Evolutionary conservation across 2,329 filamentous ascomycete species (phyloP).

Genomic region (Metarhizium robertsii): DNA sequence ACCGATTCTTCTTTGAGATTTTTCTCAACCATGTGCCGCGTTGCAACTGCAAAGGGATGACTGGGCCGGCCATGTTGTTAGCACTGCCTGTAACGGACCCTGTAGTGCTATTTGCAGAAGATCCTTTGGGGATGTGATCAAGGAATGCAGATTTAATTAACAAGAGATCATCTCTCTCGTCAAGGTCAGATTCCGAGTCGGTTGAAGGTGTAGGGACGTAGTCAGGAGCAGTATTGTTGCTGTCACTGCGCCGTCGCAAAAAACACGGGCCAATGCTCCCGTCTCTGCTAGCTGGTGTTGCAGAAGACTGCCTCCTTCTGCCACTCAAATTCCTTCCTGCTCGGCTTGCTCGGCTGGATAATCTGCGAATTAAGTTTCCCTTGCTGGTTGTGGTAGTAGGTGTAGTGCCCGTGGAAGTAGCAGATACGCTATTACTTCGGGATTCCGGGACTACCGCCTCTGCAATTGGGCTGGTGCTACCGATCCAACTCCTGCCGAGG

Average conservation of each 20-base stretch:
- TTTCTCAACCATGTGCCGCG: slow-evolving; percentile 73
- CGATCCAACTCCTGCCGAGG: slow-evolving; percentile 50
- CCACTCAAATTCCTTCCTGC: slow-evolving; percentile 56
- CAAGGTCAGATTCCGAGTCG: slow-evolving; percentile 50
- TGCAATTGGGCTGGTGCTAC: slow-evolving; percentile 47
- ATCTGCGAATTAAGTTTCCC: slow-evolving; percentile 61
- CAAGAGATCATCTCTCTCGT: slow-evolving; percentile 36
- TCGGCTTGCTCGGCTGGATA: slow-evolving; percentile 75
- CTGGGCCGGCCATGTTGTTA: slow-evolving; percentile 50
- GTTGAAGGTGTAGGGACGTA: slow-evolving; percentile 26
- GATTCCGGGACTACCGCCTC: slow-evolving; percentile 23
- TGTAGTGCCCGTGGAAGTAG: slow-evolving; percentile 1
- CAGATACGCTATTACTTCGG: slow-evolving; percentile 10
- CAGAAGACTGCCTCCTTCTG: slow-evolving; percentile 68
- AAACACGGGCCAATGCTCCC: slow-evolving; percentile 85
- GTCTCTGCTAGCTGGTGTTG: slow-evolving; percentile 68
- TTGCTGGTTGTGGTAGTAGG: slow-evolving; percentile 17
- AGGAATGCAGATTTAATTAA: slow-evolving; percentile 28
- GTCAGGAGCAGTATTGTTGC: slow-evolving; percentile 61
- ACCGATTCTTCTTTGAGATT: slow-evolving; percentile 71
- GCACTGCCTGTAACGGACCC: slow-evolving; percentile 35
- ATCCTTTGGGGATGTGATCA: slow-evolving; percentile 35
- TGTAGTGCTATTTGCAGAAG: slow-evolving; percentile 37
- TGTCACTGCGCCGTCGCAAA: slow-evolving; percentile 79
- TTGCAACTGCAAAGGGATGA: slow-evolving; percentile 67